phyloP scores from a whole-genome alignment of 108 stramenopile species.

The Cyclotella baltica region DNA sequence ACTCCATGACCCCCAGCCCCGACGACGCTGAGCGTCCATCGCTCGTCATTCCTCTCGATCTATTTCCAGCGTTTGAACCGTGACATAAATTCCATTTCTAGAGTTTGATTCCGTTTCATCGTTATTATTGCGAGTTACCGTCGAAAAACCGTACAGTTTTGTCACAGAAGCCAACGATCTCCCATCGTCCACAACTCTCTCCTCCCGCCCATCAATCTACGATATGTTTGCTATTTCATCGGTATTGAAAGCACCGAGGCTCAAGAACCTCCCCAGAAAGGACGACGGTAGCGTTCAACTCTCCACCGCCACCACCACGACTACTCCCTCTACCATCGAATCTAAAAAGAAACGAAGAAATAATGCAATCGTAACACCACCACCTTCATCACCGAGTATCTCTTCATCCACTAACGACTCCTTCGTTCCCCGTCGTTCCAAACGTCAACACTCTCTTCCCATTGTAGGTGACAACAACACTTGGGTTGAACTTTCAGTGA shows the following conservation, averaged over 20 bases:
- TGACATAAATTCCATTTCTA: slow-evolving; percentile 8
- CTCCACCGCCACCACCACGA: too few species aligned
- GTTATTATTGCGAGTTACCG: too few species aligned
- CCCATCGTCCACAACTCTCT: not conserved
- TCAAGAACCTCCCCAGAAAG: not conserved
- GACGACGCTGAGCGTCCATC: too few species aligned
- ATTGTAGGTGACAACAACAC: slow-evolving; percentile 11
- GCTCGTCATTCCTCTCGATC: too few species aligned
- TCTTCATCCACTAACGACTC: not conserved
- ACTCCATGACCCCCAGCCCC: too few species aligned
- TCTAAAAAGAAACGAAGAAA: not conserved
- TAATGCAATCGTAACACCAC: not conserved
- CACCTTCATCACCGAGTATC: not conserved
- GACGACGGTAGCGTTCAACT: not conserved
- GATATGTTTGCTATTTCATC: slow-evolving; percentile 4
- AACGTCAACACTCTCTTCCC: not conserved
- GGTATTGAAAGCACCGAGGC: slow-evolving; percentile 6
- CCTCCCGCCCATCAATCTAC: not conserved
- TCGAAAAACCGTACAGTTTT: too few species aligned
- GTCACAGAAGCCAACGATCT: not conserved
- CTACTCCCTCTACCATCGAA: not conserved
- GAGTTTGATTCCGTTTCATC: not conserved
- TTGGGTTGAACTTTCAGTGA: slow-evolving; percentile 24
- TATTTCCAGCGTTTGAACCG: too few species aligned
- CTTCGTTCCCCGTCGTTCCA: slow-evolving; percentile 2